phyloP scores from a whole-genome alignment of 495 filamentous ascomycete species.

The Podospora anserina region DNA sequence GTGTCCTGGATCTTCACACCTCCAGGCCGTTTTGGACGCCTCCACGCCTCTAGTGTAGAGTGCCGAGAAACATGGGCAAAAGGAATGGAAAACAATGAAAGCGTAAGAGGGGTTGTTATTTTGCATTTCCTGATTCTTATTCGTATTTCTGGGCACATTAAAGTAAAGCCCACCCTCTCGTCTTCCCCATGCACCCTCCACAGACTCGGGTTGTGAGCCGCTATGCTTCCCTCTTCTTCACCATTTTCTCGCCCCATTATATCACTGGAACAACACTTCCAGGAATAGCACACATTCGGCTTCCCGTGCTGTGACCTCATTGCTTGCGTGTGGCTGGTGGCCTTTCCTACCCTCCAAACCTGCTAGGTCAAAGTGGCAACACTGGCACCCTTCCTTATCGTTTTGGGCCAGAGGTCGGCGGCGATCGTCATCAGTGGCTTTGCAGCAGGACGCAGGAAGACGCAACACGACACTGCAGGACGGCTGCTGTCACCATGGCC shows the following conservation, averaged over 20 bases:
- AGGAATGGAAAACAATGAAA: background rate
- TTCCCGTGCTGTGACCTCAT: slow-evolving; percentile 27
- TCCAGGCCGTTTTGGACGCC: background rate
- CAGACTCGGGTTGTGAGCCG: background rate
- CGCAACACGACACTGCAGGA: background rate
- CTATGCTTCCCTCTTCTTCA: background rate
- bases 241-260: background rate
- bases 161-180: background rate
- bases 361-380: slow-evolving; percentile 15
- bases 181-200: background rate
- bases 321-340: slow-evolving; percentile 12
- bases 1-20: background rate
- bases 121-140: background rate
- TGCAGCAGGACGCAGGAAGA: slow-evolving; percentile 9
- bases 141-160: background rate
- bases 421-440: slow-evolving; percentile 20
- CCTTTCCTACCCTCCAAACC: slow-evolving; percentile 9
- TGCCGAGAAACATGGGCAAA: slow-evolving; percentile 5
- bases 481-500: slow-evolving; percentile 28
- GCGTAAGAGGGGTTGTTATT: background rate
- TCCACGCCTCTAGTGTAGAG: background rate
- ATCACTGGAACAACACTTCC: background rate
- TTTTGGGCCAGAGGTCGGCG: background rate
- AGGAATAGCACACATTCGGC: background rate
- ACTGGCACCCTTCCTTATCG: slow-evolving; percentile 3